Base-by-base conservation (phyloP, 2,329 filamentous ascomycete genomes). In the Alternaria gaisen region DNA sequence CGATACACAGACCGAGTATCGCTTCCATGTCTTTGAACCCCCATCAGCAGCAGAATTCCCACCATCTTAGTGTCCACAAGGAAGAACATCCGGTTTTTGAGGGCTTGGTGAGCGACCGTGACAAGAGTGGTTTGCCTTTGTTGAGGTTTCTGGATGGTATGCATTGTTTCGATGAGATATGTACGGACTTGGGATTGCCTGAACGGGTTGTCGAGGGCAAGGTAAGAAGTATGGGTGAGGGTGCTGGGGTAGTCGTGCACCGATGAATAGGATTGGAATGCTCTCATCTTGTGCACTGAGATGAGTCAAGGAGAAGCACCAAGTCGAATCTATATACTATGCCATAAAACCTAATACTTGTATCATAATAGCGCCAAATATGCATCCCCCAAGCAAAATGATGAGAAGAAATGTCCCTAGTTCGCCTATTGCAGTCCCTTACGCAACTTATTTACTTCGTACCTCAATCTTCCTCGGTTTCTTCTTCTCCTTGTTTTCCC, bases 121-220 rank as follows among this genome's bases (percentile, higher is more conserved):
- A 66, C n/a, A 63, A 68, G 52, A 60, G 61, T 24, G 70, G 72
- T 4, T 44, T 78, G 61, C 84, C 84, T 26, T 72, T 94, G 73
- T 83, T 89, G 67, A 85, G 82, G 71, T 94, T 91, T 72, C 84
- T 90, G 11, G 90, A 94, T 77, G 92, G 92, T 0, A 85, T 85
- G 66, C 90, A 93, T 74, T 88, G 86, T 69, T 91, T 94, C 77
- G 92, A 95, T 80, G 89, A 94, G 82, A 92, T 94, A 66, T 92
- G 91, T 73, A 91, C 89, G 1, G 91, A 93, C 80, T 83, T 89
- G 76, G 88, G 90, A 63, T 74, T 92, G 74, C 87, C 86, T 7
- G 90, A 94, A 72, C 84, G 83, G 60, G 88, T 91, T 71, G 88
- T 94, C 16, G 84, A 92, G 80, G 87, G 88, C 38, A 88, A 85